Evolutionary conservation across 192 early-diverging fungal genomes (phyloP), one percentile per base, ranked within the genome.

Genomic region (Fimicolochytrium jonesii): DNA sequence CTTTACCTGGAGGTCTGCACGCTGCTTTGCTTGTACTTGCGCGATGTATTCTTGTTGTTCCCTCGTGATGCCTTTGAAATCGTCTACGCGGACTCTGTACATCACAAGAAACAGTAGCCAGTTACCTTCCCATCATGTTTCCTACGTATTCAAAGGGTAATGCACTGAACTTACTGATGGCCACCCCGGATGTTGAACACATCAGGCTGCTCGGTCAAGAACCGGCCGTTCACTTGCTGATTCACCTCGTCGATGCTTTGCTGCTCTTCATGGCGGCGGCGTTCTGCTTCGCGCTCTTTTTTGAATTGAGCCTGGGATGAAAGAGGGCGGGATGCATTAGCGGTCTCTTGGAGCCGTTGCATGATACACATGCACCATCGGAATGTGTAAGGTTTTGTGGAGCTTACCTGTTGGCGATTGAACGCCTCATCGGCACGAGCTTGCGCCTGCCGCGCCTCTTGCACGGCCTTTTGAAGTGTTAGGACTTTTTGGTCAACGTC

Each of bases 31-130:
- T 55, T 80, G 80, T 10, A 66, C 56, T 6, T 56, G 44, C 10
- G 64, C 52, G 13, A 81, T 74, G 29, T 75, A 65, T 18, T 43
- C 17, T 36, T 71, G 74, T 60, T 82, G 77, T 33, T 77, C 65
- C 5, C 31, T 36, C 0, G 76, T 81, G 48, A 84, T 78, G 41
- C 79, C 82, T 56, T 84, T 84, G 65, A 83, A 84, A 13, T 73
- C 39, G 52, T 84, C 82, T 18, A 82, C 79, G 5, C 82, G 66
- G 26, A 83, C 62, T 43, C 74, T 83, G 39, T n/a, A 49, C 13
- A 59, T 42, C 1, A 41, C 41, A n/a, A n/a, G n/a, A 15, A 1
- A 1, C n/a, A n/a, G n/a, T n/a, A n/a, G n/a, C n/a, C n/a, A n/a
- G n/a, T n/a, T n/a, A n/a, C n/a, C n/a, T n/a, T n/a, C n/a, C n/a